Conservation (phyloP, 78 protist genomes). For the Guillardia theta region DNA sequence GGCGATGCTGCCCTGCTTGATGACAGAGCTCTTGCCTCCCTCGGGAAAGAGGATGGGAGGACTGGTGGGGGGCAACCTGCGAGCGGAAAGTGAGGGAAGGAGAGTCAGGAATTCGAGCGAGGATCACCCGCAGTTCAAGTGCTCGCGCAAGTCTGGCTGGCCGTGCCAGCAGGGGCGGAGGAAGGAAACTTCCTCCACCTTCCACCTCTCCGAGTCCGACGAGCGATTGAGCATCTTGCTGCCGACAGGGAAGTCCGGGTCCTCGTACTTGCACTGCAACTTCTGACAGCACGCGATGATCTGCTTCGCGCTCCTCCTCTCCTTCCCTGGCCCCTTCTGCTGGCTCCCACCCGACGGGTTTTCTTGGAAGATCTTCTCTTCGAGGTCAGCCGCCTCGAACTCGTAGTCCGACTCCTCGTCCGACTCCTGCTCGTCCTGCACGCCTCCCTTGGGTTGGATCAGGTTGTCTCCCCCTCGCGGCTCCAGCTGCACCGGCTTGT, state of each 20-base stretch:
- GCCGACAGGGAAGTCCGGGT: constrained; percentile 21
- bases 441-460: not conserved
- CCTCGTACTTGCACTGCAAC: not conserved
- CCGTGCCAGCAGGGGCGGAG: not conserved
- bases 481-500: not conserved
- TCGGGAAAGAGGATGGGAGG: not conserved
- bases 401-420: constrained; percentile 12
- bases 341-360: not conserved
- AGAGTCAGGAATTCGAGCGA: not conserved
- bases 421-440: not conserved
- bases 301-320: not conserved
- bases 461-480: not conserved
- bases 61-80: too few species aligned
- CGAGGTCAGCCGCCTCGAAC: not conserved
- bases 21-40: not conserved
- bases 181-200: not conserved
- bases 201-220: not conserved
- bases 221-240: not conserved
- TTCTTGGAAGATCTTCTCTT: not conserved
- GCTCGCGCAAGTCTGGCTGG: not conserved
- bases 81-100: too few species aligned
- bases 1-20: not conserved
- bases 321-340: not conserved
- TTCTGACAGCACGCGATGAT: not conserved
- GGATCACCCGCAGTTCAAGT: not conserved